Evolutionary conservation across 257 asterid genomes (phyloP).

Genomic region (Coffea eugenioides): DNA sequence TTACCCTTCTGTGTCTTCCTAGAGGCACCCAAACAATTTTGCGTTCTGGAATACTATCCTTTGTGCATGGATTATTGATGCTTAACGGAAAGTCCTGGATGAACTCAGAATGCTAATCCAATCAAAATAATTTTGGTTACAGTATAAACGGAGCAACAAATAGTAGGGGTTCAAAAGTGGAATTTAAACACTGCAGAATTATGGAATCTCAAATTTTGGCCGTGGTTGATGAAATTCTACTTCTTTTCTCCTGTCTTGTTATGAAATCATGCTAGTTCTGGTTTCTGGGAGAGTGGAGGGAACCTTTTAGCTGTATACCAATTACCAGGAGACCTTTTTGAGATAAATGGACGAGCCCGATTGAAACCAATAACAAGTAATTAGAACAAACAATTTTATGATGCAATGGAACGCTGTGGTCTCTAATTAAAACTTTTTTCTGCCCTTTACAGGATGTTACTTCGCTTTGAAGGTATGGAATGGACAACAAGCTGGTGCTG

Average conservation of each 20-base stretch:
- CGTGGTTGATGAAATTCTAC: not conserved
- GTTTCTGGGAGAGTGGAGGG: not conserved
- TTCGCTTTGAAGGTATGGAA: slow-evolving; percentile 87
- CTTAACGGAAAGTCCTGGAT: not conserved
- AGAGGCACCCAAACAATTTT: not conserved
- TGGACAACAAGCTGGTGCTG: slow-evolving; percentile 85
- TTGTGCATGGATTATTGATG: not conserved
- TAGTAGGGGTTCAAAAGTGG: not conserved
- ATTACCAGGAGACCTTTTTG: not conserved
- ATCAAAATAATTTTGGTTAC: too few relatives aligned
- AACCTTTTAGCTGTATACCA: not conserved
- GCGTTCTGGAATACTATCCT: too few relatives aligned
- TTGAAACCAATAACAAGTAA: not conserved
- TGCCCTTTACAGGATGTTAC: slow-evolving; percentile 57
- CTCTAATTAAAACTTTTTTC: not conserved
- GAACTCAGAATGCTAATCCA: not conserved
- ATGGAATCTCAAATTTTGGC: not conserved
- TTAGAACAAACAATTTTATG: not conserved
- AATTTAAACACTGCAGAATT: not conserved
- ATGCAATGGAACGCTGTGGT: not conserved
- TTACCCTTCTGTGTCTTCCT: not conserved
- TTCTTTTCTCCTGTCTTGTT: not conserved
- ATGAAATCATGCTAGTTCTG: not conserved
- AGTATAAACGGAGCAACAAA: not conserved
- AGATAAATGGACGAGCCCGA: not conserved